A percentile compares a stretch with the other conserved stretches of the same genome.
These are phyloP conservation scores for Trichoderma cornu-damae DNA, from an alignment of 2,329 filamentous ascomycete species.

Conservation along the genomic window DNA sequence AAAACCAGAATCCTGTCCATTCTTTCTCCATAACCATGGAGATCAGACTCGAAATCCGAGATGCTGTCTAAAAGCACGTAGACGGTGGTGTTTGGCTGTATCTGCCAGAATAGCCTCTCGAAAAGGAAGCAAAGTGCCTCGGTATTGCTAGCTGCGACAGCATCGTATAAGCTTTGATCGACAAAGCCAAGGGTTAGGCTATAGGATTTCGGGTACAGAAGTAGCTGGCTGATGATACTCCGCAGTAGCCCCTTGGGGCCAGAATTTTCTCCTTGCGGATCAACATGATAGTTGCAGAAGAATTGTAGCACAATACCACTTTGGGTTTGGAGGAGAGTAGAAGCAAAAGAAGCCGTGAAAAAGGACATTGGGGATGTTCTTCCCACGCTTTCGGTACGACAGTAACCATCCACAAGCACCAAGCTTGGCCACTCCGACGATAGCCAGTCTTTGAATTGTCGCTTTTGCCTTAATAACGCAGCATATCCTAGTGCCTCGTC, in stretches of 20 bases:
- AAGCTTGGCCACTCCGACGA: constrained; percentile 1
- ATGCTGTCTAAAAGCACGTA: constrained; percentile 10
- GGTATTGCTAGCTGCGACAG: neutral
- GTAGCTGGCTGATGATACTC: constrained; percentile 4
- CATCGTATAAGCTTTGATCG: constrained; percentile 9
- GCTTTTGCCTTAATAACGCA: neutral
- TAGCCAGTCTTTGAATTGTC: constrained; percentile 7
- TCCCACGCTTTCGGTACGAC: constrained; percentile 6
- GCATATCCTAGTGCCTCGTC: constrained; percentile 12
- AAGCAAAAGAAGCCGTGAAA: constrained; percentile 11
- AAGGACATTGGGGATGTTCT: constrained; percentile 10
- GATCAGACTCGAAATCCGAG: constrained; percentile 3
- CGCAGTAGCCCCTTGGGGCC: neutral
- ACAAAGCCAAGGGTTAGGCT: neutral
- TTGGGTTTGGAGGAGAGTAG: neutral
- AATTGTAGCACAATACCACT: constrained; percentile 9
- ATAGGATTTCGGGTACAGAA: constrained; percentile 10
- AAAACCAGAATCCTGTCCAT: constrained; percentile 2
- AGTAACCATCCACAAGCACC: constrained; percentile 7
- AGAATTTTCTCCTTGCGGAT: neutral
- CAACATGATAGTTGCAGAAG: constrained; percentile 1
- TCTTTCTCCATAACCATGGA: constrained; percentile 6
- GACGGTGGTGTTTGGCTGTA: neutral
- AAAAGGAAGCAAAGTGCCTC: constrained; percentile 10
- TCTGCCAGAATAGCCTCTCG: constrained; percentile 7